Evolutionary conservation across 2,329 filamentous ascomycete genomes (phyloP), one percentile per base, ranked within the genome.

Genomic region (Xylariales sp.): DNA sequence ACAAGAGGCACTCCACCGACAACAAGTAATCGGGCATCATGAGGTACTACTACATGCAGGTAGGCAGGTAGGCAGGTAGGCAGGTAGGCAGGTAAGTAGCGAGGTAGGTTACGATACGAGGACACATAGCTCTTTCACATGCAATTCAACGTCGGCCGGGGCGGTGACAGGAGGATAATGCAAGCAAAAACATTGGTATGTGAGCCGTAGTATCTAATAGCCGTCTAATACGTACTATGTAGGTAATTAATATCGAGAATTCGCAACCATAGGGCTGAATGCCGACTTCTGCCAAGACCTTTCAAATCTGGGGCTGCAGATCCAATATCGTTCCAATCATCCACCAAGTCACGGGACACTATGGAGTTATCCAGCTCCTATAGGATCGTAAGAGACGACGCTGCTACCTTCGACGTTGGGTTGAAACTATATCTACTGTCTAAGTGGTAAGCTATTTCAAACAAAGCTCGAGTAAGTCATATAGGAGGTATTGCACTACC

Each of bases 231-330:
- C 23, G 36, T 39, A 10, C 6, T 23, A 39, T 39, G 10, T 41
- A 55, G 52, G n/a, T 36, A 54, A 10, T 30, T 30, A 12, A 43
- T 14, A 12, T 55, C 53, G 34, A 43, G 36, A n/a, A 50, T 54
- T 39, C n/a, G 48, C 48, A 46, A 66, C 30, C 54, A 56, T 69
- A 69, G 64, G 67, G 67, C 67, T 69, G 67, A 69, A 45, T 54
- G 41, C 57, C 46, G 32, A 69, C 46, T 55, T 32, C 16, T 54
- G 64, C 67, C 67, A 62, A 67, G 64, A 36, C 43, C 6, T 23
- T 41, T 41, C 53, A 14, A 43, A 23, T 46, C 52, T 23, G 23
- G 45, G 58, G 41, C 36, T 59, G 62, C 58, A 58, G 57, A 59
- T 65, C 55, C 46, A 34, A 52, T 57, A 56, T 41, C 48, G 16